Percentiles rank a stretch among this genome's conserved stretches.
phyloP scores from a whole-genome alignment of 1,284 basidiomycete genomes.

The Pseudomicrostroma phylloplanum region DNA sequence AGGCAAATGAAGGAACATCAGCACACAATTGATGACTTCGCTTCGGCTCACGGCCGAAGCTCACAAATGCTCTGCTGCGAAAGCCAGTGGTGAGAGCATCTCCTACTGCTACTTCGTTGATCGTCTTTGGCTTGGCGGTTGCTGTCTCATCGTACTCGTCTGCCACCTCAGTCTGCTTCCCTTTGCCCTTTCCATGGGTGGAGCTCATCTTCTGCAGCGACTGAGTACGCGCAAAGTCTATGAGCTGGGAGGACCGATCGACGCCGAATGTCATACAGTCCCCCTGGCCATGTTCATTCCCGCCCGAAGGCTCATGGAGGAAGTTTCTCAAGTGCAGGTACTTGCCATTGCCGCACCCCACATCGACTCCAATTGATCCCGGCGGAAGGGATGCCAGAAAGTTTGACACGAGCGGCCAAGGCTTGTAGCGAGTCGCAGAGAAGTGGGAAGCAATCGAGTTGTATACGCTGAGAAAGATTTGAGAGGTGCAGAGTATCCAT shows the following conservation, averaged over 20 bases:
- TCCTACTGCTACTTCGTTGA: constrained; percentile 43
- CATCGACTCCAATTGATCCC: constrained; percentile 81
- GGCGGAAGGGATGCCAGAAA: constrained; percentile 71
- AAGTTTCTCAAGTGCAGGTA: constrained; percentile 59
- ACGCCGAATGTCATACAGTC: constrained; percentile 37
- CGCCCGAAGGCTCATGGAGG: not conserved
- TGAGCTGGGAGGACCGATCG: constrained; percentile 68
- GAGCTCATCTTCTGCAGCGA: not conserved
- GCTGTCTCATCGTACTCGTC: not conserved
- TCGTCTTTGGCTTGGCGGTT: not conserved
- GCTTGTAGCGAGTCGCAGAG: constrained; percentile 90
- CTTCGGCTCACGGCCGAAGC: too few relatives aligned
- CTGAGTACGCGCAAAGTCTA: constrained; percentile 23
- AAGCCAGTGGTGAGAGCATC: constrained; percentile 39
- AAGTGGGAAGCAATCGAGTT: constrained; percentile 87
- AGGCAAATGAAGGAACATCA: too few relatives aligned
- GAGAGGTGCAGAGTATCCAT: not conserved
- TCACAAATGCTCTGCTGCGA: constrained; percentile 25
- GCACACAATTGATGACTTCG: too few relatives aligned
- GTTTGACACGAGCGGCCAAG: constrained; percentile 83
- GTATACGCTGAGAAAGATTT: constrained; percentile 59
- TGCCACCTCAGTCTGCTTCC: not conserved
- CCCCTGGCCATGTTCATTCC: constrained; percentile 8
- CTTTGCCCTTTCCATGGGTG: not conserved
- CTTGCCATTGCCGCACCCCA: constrained; percentile 96